Conservation (phyloP, 352 stramenopile genomes). For the Globisporangium acanthophoron region DNA sequence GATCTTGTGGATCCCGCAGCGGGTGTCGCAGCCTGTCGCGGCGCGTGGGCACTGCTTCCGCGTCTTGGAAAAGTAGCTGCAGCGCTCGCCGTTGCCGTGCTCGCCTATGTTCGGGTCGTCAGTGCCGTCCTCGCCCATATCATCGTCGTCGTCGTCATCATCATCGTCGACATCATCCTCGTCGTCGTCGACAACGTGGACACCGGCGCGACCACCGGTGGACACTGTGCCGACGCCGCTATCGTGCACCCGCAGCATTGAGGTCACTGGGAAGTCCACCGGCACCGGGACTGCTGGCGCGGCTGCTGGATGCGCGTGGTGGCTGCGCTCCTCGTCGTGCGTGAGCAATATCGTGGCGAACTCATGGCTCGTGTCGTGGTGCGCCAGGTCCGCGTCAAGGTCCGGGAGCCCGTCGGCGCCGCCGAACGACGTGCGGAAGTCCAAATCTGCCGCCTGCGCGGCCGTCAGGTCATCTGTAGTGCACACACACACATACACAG, state of each 20-base stretch:
- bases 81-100: constrained; percentile 29
- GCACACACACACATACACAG: neutral
- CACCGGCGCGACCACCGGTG: constrained; percentile 1
- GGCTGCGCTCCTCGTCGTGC: constrained; percentile 42
- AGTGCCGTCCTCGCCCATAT: constrained; percentile 11
- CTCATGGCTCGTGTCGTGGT: constrained; percentile 38
- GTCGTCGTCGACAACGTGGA: constrained; percentile 1
- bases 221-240: neutral
- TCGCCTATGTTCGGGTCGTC: constrained; percentile 18
- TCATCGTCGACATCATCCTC: constrained; percentile 13
- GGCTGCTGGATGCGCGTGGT: neutral
- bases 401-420: constrained; percentile 50
- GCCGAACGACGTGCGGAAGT: constrained; percentile 72
- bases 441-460: constrained; percentile 50
- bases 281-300: constrained; percentile 5
- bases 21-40: constrained; percentile 64
- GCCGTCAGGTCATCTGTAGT: constrained; percentile 44
- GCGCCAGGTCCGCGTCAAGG: constrained; percentile 39
- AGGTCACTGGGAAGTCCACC: too few species aligned
- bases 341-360: constrained; percentile 68
- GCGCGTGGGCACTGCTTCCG: constrained; percentile 55
- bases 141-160: constrained; percentile 11
- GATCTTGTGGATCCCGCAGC: constrained; percentile 76
- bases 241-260: neutral
- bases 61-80: constrained; percentile 71